Base-by-base conservation (phyloP, 768 basidiomycete species). In the Candolleomyces eurysporus region DNA sequence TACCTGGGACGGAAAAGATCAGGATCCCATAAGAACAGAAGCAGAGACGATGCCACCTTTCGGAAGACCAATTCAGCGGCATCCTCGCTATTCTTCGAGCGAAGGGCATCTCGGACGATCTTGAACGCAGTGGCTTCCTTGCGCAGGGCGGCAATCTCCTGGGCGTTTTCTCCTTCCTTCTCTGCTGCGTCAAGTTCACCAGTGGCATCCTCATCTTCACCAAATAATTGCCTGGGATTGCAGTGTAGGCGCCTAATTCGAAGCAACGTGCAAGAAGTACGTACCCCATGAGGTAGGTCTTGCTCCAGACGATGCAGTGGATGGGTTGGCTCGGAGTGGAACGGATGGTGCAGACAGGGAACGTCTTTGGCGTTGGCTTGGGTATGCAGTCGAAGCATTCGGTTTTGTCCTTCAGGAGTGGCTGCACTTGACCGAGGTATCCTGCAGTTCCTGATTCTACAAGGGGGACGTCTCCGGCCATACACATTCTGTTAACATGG, bases 241-340 rank as follows among this genome's bases (percentile, higher is more conserved):
- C 36, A 11, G 11, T 36, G 62, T 57, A 60, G 55, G 43, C 46
- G 42, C 40, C 49, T 58, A 62, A 36, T 36, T 46, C 19, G 19
- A 26, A 43, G 66, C 19, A 42, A 26, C 40, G 50, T 11, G 14
- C 31, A 53, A 51, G 51, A 17, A 53, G 2, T 5, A 75, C 90
- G 70, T 66, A 93, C 96, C 91, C 88, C 68, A 98, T 84, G 13
- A 99, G 86, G 77, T 98, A 98, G 60, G 87, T 95, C 73, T 98
- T 99, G 32, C 94, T 94, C 97, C 97, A 99, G 2, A 98, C 96
- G 53, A 99, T 98, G 69, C 96, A 99, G 68, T 99, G 97, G 55
- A 98, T 97, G 0, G 97, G 94, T 65, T 96, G 96, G 60, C 91
- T 93, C 0, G 97, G 97, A 0, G 97, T 98, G 2, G 94, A 94